A percentile compares a stretch with the other conserved stretches of the same genome.
These are phyloP conservation scores for Psilocybe cyanescens DNA, from an alignment of 768 basidiomycete species.

Conservation along the genomic window DNA sequence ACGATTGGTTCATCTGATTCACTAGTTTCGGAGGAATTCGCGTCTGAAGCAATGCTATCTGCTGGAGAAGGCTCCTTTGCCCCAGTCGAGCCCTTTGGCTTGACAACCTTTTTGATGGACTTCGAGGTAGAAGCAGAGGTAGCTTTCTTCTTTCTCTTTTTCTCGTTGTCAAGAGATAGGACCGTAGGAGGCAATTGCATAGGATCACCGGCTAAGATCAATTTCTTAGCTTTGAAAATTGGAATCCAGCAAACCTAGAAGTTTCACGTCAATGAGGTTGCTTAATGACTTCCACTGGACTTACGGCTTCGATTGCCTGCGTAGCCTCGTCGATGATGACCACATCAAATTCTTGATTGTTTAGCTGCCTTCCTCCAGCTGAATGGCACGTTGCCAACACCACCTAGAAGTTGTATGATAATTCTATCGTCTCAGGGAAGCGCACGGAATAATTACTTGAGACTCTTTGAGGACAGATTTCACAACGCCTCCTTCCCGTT, in stretches of 20 bases:
- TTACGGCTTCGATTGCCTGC: slow-evolving; percentile 91
- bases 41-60: slow-evolving; percentile 2
- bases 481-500: slow-evolving; percentile 85
- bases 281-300: slow-evolving; percentile 20
- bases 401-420: slow-evolving; percentile 48
- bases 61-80: background rate
- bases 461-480: slow-evolving; percentile 80
- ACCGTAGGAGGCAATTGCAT: slow-evolving; percentile 96
- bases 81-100: background rate
- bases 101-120: slow-evolving; percentile 4
- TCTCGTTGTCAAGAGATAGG: slow-evolving; percentile 59
- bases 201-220: slow-evolving; percentile 92
- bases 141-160: slow-evolving; percentile 20
- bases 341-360: slow-evolving; percentile 83
- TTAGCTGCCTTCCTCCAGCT: slow-evolving; percentile 82
- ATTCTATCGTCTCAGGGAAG: background rate
- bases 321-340: slow-evolving; percentile 98
- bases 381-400: slow-evolving; percentile 96
- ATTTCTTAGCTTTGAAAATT: slow-evolving; percentile 87
- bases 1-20: slow-evolving; percentile 19
- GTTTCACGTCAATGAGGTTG: slow-evolving; percentile 6
- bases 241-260: slow-evolving; percentile 91
- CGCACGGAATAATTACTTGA: slow-evolving; percentile 47
- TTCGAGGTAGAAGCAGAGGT: background rate
- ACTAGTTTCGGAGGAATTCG: slow-evolving; percentile 3